These are phyloP conservation scores for Xylariomycetidae sp. DNA, from an alignment of 2,329 filamentous ascomycete genomes.

Conservation along the genomic window DNA sequence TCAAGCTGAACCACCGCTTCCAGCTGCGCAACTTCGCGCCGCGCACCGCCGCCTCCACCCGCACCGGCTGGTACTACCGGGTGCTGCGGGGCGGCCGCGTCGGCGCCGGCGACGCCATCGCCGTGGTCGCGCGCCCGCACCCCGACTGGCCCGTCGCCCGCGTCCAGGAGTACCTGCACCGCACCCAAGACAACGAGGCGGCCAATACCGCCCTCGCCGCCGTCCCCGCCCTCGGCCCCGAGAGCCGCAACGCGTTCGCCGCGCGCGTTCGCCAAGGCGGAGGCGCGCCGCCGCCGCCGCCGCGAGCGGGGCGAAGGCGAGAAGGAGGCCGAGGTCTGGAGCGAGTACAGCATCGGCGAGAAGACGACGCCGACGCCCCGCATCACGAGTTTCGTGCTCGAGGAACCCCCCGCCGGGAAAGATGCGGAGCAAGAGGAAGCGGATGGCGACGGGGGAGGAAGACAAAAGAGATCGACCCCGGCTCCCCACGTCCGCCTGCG, in stretches of 20 bases:
- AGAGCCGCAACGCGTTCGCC: slow-evolving; percentile 42
- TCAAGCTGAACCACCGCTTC: slow-evolving; percentile 64
- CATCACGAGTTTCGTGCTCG: slow-evolving; percentile 46
- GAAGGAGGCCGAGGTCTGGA: slow-evolving; percentile 31
- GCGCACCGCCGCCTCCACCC: slow-evolving; percentile 46
- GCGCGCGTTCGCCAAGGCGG: slow-evolving; percentile 38
- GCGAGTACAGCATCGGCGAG: slow-evolving; percentile 40
- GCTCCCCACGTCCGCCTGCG: slow-evolving; percentile 52
- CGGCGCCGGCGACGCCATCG: slow-evolving; percentile 49
- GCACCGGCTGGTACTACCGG: slow-evolving; percentile 63
- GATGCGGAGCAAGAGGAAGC: slow-evolving; percentile 29
- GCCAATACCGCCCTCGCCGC: slow-evolving; percentile 47
- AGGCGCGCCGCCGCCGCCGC: slow-evolving; percentile 14
- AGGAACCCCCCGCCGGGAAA: slow-evolving; percentile 32
- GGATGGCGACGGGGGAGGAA: too few relatives aligned
- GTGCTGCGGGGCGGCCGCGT: slow-evolving; percentile 51
- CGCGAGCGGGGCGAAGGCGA: slow-evolving; percentile 2
- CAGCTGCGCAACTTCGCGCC: slow-evolving; percentile 56
- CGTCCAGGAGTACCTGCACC: slow-evolving; percentile 57
- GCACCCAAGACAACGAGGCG: slow-evolving; percentile 42
- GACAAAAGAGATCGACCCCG: slow-evolving; percentile 30
- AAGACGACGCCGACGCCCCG: slow-evolving; percentile 45
- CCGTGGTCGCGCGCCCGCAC: slow-evolving; percentile 47
- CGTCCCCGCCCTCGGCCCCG: slow-evolving; percentile 44
- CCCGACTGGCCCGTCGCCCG: slow-evolving; percentile 58